phyloP scores from a whole-genome alignment of 2,329 filamentous ascomycete genomes.

The Whalleya microplaca region DNA sequence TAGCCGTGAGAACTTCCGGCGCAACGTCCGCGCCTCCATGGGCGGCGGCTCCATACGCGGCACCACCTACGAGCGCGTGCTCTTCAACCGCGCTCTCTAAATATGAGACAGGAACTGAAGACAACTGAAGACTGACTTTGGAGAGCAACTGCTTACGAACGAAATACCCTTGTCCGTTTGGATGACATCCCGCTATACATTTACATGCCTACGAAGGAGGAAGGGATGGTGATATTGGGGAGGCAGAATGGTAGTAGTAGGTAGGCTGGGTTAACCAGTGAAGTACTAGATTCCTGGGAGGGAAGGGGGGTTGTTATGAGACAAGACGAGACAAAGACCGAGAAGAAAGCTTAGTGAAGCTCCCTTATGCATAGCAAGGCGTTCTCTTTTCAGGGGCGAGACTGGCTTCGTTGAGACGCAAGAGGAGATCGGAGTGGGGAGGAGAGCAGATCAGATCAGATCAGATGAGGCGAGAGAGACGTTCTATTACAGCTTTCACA shows the following conservation, averaged over 20 bases:
- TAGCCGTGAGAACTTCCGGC: constrained; percentile 87
- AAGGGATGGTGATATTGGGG: too few relatives aligned
- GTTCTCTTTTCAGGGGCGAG: constrained; percentile 8
- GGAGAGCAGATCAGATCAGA: too few relatives aligned
- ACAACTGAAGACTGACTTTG: too few relatives aligned
- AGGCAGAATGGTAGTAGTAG: too few relatives aligned
- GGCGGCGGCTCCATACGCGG: constrained; percentile 76
- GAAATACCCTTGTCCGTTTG: too few relatives aligned
- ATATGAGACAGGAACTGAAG: constrained; percentile 6
- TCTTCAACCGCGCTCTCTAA: too few relatives aligned
- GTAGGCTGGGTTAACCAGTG: not conserved
- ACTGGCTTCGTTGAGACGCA: constrained; percentile 2
- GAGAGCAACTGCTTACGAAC: not conserved
- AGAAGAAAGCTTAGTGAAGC: constrained; percentile 1
- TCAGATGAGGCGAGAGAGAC: too few relatives aligned
- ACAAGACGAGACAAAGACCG: not conserved
- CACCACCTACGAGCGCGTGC: constrained; percentile 75
- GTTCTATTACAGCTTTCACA: not conserved
- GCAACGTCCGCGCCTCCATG: constrained; percentile 87
- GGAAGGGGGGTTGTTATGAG: too few relatives aligned
- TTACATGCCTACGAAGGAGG: not conserved
- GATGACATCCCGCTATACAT: not conserved
- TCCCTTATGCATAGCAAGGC: constrained; percentile 20
- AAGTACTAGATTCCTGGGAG: not conserved
- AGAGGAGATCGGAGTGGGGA: too few relatives aligned